Conservation (phyloP, 371 early-diverging fungal genomes). For the Mortierella sp. region DNA sequence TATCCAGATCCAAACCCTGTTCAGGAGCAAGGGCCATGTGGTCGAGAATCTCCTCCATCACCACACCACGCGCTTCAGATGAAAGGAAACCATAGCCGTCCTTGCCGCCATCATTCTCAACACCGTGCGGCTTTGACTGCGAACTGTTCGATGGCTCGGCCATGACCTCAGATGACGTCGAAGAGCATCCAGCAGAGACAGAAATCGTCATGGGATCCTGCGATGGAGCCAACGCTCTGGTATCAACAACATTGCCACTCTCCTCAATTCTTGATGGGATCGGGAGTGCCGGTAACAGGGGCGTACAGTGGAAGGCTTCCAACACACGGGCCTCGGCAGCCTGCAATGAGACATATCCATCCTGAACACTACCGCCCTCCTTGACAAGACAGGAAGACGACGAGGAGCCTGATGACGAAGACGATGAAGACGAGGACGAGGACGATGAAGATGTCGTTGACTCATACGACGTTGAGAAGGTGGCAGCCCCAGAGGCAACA, state of each 20-base stretch:
- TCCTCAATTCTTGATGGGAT: constrained; percentile 37
- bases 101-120: not conserved
- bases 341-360: not conserved
- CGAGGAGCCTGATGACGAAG: constrained; percentile 22
- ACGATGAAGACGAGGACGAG: constrained; percentile 20
- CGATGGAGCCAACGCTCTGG: not conserved
- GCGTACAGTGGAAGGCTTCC: constrained; percentile 18
- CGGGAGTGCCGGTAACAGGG: constrained; percentile 38
- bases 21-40: not conserved
- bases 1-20: not conserved
- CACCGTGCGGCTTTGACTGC: not conserved
- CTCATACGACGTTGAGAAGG: constrained; percentile 34
- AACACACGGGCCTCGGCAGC: constrained; percentile 9
- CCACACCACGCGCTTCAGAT: not conserved
- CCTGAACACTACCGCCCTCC: not conserved
- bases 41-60: not conserved
- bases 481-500: not conserved
- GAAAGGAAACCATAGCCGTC: not conserved
- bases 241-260: not conserved
- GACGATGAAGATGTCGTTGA: constrained; percentile 35
- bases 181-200: not conserved
- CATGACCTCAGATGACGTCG: not conserved
- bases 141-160: not conserved
- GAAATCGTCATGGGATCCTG: not conserved
- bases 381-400: constrained; percentile 11